Evolutionary conservation across 2,329 filamentous ascomycete genomes (phyloP).

Genomic region (Arthrobotrys musiformis): DNA sequence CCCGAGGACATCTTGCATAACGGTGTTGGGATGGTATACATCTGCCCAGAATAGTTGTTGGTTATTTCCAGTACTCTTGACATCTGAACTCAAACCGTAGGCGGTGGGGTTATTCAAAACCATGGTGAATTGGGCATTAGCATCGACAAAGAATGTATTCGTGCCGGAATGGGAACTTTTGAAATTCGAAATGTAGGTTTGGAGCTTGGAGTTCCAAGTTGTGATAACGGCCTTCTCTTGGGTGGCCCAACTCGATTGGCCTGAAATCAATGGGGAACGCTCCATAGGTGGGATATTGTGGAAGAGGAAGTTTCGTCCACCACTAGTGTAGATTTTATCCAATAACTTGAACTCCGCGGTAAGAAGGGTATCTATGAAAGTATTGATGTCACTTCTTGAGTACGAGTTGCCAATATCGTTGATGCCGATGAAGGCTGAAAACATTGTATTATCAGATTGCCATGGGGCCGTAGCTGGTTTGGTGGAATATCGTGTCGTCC

Average conservation of each 20-base stretch:
- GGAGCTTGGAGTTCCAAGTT: constrained; percentile 30
- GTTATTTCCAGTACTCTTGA: constrained; percentile 20
- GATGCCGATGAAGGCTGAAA: constrained; percentile 68
- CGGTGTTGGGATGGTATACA: constrained; percentile 38
- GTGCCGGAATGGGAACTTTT: constrained; percentile 31
- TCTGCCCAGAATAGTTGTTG: constrained; percentile 40
- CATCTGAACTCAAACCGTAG: constrained; percentile 23
- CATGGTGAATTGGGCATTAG: constrained; percentile 17
- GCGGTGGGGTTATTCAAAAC: constrained; percentile 30
- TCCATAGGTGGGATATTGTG: constrained; percentile 36
- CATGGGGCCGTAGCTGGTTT: constrained; percentile 58
- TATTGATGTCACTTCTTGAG: constrained; percentile 26
- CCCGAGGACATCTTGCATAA: constrained; percentile 31
- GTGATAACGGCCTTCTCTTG: constrained; percentile 28
- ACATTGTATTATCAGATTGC: constrained; percentile 63
- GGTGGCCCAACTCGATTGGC: constrained; percentile 20
- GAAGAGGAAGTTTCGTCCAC: constrained; percentile 29
- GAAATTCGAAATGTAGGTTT: constrained; percentile 37
- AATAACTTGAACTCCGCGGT: constrained; percentile 24
- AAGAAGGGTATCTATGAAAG: constrained; percentile 38
- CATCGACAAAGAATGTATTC: constrained; percentile 21
- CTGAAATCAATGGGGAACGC: constrained; percentile 30
- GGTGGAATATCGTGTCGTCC: constrained; percentile 21
- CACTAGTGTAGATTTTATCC: constrained; percentile 10
- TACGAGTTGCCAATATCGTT: constrained; percentile 65